These are phyloP conservation scores for Insectozyma bohioensis DNA, from an alignment of 1,139 yeast genomes.

Conservation along the genomic window DNA sequence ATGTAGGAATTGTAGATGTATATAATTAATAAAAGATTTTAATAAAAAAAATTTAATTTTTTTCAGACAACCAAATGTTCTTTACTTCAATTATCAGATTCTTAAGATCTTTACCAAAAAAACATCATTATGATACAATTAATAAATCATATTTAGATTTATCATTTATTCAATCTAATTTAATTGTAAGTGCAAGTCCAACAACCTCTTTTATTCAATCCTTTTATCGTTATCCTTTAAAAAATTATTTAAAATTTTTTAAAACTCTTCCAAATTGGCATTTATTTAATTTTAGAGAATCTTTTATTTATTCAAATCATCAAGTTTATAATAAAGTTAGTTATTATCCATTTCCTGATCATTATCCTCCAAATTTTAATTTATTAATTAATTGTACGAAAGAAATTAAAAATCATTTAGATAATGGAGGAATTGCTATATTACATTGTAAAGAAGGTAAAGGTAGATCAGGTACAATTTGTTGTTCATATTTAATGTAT, in stretches of 20 bases:
- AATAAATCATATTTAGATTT: constrained; percentile 49
- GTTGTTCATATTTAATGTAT: constrained; percentile 67
- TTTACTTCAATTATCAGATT: constrained; percentile 18
- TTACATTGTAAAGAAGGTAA: constrained; percentile 92
- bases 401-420: constrained; percentile 41
- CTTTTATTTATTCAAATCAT: constrained; percentile 46
- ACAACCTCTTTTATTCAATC: constrained; percentile 43
- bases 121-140: constrained; percentile 18
- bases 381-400: constrained; percentile 44
- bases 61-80: background rate
- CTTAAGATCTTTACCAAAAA: constrained; percentile 26
- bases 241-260: constrained; percentile 52
- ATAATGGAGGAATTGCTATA: constrained; percentile 53
- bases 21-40: background rate
- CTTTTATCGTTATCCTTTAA: constrained; percentile 55
- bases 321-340: constrained; percentile 32
- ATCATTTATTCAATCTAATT: constrained; percentile 57
- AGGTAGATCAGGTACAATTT: constrained; percentile 82
- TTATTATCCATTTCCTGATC: constrained; percentile 69
- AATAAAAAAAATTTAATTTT: background rate
- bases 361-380: constrained; percentile 68
- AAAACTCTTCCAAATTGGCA: constrained; percentile 64
- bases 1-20: constrained; percentile 10
- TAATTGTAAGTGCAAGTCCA: constrained; percentile 78
- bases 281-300: constrained; percentile 72